A percentile compares a stretch with the other conserved stretches of the same genome.
Conservation (phyloP, 2,329 filamentous ascomycete genomes). For the Leptographium procerum region DNA sequence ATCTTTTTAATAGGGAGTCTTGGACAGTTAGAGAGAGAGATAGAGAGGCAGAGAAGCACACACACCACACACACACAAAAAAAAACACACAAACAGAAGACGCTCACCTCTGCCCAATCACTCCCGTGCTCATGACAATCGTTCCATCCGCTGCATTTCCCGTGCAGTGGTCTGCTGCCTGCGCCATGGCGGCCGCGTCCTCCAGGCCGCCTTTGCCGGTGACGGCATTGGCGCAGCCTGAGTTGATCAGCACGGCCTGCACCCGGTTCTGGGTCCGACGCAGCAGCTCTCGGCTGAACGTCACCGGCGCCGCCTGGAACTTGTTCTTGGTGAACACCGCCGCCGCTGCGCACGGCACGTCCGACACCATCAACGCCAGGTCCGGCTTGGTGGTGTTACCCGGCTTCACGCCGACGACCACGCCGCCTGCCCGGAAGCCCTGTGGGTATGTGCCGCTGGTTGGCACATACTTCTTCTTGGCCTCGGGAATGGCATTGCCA, state of each 20-base stretch:
- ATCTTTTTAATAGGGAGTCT: conserved; percentile 89
- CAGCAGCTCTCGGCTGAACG: conserved; percentile 66
- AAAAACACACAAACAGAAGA: conserved; percentile 17
- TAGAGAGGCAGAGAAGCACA: background rate
- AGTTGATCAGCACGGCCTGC: conserved; percentile 80
- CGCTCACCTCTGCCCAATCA: conserved; percentile 80
- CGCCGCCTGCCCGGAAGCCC: conserved; percentile 78
- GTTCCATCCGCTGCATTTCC: conserved; percentile 36
- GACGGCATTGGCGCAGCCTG: conserved; percentile 93
- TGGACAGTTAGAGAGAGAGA: conserved; percentile 4
- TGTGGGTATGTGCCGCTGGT: conserved; percentile 76
- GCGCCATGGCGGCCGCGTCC: conserved; percentile 77
- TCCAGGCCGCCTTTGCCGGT: conserved; percentile 83
- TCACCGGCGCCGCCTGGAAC: conserved; percentile 93
- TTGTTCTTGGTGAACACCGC: conserved; percentile 97
- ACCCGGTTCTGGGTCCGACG: conserved; percentile 45
- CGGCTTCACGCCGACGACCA: conserved; percentile 87
- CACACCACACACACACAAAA: conserved; percentile 1
- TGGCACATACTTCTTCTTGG: conserved; percentile 87
- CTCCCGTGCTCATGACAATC: conserved; percentile 97
- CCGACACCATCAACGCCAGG: conserved; percentile 77
- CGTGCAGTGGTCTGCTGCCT: conserved; percentile 56
- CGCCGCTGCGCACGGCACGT: conserved; percentile 72
- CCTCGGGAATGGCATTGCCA: conserved; percentile 51
- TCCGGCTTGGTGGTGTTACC: conserved; percentile 87